phyloP scores from a whole-genome alignment of 1,139 yeast genomes.

The Candida neerlandica region DNA sequence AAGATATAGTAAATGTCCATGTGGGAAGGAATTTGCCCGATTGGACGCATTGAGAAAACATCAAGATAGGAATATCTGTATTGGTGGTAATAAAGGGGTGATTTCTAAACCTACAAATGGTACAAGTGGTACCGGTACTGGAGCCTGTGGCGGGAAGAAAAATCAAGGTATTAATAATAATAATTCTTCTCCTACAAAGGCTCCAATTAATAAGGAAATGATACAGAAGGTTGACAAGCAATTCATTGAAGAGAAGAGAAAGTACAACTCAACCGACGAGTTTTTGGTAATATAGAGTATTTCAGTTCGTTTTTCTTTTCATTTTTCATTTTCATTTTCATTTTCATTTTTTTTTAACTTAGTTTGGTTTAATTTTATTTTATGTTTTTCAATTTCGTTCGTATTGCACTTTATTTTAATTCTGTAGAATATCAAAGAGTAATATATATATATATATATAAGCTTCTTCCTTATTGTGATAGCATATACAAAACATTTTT shows the following conservation, averaged over 20 bases:
- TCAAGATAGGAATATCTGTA: conserved; percentile 73
- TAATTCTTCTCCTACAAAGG: conserved; percentile 2
- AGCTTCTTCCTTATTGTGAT: neutral
- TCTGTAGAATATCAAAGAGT: conserved; percentile 1
- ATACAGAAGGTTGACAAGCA: conserved; percentile 5
- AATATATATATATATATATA: neutral
- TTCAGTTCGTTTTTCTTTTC: conserved; percentile 1
- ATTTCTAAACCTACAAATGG: conserved; percentile 30
- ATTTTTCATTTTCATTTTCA: neutral
- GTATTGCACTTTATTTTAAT: neutral
- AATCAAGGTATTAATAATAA: neutral
- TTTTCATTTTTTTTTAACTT: neutral
- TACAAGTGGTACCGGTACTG: neutral
- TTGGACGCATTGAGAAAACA: conserved; percentile 89
- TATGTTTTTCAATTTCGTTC: neutral
- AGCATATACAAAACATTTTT: neutral
- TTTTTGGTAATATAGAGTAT: neutral
- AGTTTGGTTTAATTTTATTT: neutral
- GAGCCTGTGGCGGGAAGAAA: neutral
- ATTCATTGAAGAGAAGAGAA: neutral
- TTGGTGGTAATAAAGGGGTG: conserved; percentile 53
- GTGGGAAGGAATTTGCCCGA: conserved; percentile 90
- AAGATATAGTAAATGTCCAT: conserved; percentile 71
- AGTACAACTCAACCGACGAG: neutral
- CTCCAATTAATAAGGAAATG: neutral